These are phyloP conservation scores for Boletus sp. DNA, from an alignment of 768 basidiomycete genomes.

Conservation along the genomic window DNA sequence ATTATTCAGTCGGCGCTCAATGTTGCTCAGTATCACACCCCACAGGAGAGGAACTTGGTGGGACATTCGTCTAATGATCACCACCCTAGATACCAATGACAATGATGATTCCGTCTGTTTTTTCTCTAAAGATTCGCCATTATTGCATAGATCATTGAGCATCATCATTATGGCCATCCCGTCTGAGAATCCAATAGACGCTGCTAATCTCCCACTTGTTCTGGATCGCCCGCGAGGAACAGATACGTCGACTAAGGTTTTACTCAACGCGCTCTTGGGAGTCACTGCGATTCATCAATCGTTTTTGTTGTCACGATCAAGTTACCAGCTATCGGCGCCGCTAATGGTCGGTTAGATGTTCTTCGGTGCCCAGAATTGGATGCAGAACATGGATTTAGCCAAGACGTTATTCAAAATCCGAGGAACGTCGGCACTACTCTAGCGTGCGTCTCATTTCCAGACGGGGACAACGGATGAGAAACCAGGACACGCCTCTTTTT, in stretches of 20 bases:
- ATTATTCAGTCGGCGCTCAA: slow-evolving; percentile 10
- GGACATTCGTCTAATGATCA: slow-evolving; percentile 48
- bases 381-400: slow-evolving; percentile 37
- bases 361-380: slow-evolving; percentile 39
- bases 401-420: slow-evolving; percentile 40
- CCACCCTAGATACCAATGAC: slow-evolving; percentile 52
- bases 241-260: slow-evolving; percentile 39
- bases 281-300: slow-evolving; percentile 44
- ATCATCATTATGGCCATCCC: slow-evolving; percentile 48
- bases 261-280: slow-evolving; percentile 39
- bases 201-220: slow-evolving; percentile 41
- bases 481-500: slow-evolving; percentile 37
- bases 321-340: slow-evolving; percentile 4
- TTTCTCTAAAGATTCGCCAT: slow-evolving; percentile 37
- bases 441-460: slow-evolving; percentile 29
- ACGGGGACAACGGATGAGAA: slow-evolving; percentile 27
- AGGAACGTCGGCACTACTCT: slow-evolving; percentile 39
- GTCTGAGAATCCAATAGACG: slow-evolving; percentile 43
- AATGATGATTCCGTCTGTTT: slow-evolving; percentile 30
- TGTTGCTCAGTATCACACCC: slow-evolving; percentile 26
- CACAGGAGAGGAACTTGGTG: slow-evolving; percentile 50
- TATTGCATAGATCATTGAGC: slow-evolving; percentile 46
- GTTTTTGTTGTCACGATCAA: slow-evolving; percentile 38
- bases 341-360: slow-evolving; percentile 38
- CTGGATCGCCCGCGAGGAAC: slow-evolving; percentile 38